Percentiles rank a stretch among this genome's conserved stretches.
These are phyloP conservation scores for Globisporangium ultimum DNA, from an alignment of 352 stramenopile species.

Conservation along the genomic window DNA sequence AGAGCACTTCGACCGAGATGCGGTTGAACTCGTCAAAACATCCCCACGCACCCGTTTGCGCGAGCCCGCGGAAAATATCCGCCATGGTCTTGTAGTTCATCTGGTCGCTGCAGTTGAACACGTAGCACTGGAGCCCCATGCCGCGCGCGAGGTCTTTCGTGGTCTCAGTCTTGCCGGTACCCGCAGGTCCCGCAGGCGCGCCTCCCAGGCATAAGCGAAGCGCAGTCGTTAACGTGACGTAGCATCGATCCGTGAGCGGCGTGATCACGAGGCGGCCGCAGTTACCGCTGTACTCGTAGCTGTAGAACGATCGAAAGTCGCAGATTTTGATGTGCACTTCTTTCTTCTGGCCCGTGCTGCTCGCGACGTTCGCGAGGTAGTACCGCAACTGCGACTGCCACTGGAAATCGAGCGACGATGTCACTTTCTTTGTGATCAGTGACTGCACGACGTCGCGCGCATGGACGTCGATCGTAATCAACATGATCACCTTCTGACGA, in stretches of 20 bases:
- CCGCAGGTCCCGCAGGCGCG: conserved; percentile 72
- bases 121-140: conserved; percentile 80
- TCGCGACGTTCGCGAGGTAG: conserved; percentile 70
- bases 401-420: conserved; percentile 89
- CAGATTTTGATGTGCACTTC: conserved; percentile 90
- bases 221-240: conserved; percentile 82
- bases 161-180: conserved; percentile 87
- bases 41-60: conserved; percentile 94
- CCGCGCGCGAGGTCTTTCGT: conserved; percentile 78
- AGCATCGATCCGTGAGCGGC: conserved; percentile 80
- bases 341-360: conserved; percentile 30
- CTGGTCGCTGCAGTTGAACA: conserved; percentile 88
- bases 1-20: conserved; percentile 95
- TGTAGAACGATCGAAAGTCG: conserved; percentile 91
- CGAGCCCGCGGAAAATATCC: conserved; percentile 93
- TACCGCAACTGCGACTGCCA: conserved; percentile 96
- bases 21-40: conserved; percentile 98
- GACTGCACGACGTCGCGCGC: conserved; percentile 93
- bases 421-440: conserved; percentile 91
- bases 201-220: conserved; percentile 75
- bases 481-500: conserved; percentile 94
- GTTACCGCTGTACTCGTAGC: conserved; percentile 97
- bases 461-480: conserved; percentile 97
- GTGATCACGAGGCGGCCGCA: conserved; percentile 86
- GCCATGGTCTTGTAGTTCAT: conserved; percentile 97